phyloP scores from a whole-genome alignment of 345 rosid genomes.

The Nasturtium officinale region DNA sequence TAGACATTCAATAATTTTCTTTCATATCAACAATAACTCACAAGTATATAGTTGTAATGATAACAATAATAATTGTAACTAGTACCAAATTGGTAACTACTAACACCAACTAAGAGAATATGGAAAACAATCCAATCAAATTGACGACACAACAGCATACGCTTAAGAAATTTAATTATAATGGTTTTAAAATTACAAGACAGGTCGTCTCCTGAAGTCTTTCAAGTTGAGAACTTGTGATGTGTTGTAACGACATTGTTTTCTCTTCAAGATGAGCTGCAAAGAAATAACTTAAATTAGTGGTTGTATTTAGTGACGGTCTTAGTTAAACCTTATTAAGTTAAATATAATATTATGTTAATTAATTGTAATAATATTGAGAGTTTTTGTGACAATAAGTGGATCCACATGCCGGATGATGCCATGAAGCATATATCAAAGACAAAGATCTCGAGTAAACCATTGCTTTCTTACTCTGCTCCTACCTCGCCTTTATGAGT shows the following conservation, averaged over 20 bases:
- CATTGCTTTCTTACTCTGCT: conserved; percentile 16
- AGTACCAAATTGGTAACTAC: not conserved
- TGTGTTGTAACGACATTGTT: not conserved
- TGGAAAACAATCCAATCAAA: not conserved
- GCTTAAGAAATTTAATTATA: not conserved
- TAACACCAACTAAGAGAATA: not conserved
- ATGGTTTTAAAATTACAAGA: not conserved
- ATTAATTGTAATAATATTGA: not conserved
- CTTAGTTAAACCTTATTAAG: not conserved
- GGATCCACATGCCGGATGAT: conserved; percentile 12
- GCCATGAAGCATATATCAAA: not conserved
- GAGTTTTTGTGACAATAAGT: not conserved
- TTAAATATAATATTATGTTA: not conserved
- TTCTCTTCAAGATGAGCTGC: not conserved
- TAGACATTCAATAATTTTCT: not conserved
- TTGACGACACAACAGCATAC: not conserved
- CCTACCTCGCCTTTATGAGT: not conserved
- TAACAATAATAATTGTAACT: conserved; percentile 4
- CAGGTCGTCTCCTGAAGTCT: not conserved
- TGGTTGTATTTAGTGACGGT: not conserved
- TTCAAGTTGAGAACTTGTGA: not conserved
- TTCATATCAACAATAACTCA: not conserved
- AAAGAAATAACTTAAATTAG: not conserved
- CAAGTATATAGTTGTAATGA: not conserved
- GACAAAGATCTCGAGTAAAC: conserved; percentile 1